A percentile compares a stretch with the other conserved stretches of the same genome.
These are phyloP conservation scores for Candida methanosorbosa DNA, from an alignment of 805 yeast genomes.

Conservation along the genomic window DNA sequence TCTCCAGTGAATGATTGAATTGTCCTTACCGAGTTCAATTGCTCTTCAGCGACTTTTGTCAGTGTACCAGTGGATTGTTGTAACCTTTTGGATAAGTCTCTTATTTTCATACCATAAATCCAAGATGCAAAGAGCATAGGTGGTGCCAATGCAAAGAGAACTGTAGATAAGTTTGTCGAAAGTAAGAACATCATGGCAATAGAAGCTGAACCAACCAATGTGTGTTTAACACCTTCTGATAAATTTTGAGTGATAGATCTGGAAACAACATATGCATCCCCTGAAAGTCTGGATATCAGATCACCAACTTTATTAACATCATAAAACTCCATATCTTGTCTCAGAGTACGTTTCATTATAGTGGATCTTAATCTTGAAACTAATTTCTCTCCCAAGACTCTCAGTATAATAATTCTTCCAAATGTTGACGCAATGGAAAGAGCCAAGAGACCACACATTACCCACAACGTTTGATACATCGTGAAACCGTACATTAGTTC, in stretches of 20 bases:
- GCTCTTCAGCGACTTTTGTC: constrained; percentile 89
- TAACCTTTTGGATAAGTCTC: constrained; percentile 63
- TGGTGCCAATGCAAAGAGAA: constrained; percentile 75
- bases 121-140: constrained; percentile 77
- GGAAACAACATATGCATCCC: constrained; percentile 86
- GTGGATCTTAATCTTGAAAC: constrained; percentile 78
- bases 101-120: constrained; percentile 73
- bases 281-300: constrained; percentile 75
- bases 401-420: constrained; percentile 65
- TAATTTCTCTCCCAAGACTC: constrained; percentile 77
- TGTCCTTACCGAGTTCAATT: constrained; percentile 74
- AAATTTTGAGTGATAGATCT: constrained; percentile 81
- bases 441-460: constrained; percentile 52
- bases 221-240: constrained; percentile 82
- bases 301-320: constrained; percentile 92
- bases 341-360: constrained; percentile 66
- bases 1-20: constrained; percentile 92
- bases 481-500: constrained; percentile 47
- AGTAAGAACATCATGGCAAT: constrained; percentile 86
- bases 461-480: constrained; percentile 49
- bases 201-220: constrained; percentile 76
- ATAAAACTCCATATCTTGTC: constrained; percentile 84
- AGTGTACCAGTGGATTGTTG: constrained; percentile 83
- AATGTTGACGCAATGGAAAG: constrained; percentile 75
- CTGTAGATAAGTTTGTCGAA: constrained; percentile 68